Percentiles rank a stretch among this genome's conserved stretches.
phyloP scores from a whole-genome alignment of 2,329 filamentous ascomycete species.

The Trichoderma cornu-damae region DNA sequence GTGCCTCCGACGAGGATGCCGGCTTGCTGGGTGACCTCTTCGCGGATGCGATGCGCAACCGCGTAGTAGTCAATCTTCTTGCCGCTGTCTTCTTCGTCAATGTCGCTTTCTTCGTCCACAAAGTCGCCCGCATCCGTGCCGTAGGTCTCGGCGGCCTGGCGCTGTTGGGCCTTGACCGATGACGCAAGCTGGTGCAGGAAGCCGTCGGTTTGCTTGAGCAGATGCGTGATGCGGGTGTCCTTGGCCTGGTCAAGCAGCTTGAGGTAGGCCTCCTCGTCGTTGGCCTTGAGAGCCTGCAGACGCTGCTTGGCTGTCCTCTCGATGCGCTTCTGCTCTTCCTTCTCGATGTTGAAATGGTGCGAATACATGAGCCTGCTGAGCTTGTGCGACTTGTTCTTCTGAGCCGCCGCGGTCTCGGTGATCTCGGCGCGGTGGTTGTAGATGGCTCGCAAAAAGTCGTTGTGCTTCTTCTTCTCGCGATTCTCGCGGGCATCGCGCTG shows the following conservation, averaged over 20 bases:
- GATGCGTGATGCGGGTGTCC: constrained; percentile 96
- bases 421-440: constrained; percentile 77
- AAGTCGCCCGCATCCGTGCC: constrained; percentile 53
- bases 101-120: constrained; percentile 61
- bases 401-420: constrained; percentile 57
- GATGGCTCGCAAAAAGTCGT: constrained; percentile 84
- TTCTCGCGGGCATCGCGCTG: constrained; percentile 93
- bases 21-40: constrained; percentile 81
- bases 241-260: constrained; percentile 97
- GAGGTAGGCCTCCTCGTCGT: constrained; percentile 98
- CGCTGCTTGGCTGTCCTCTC: constrained; percentile 98
- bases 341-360: constrained; percentile 94
- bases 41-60: constrained; percentile 91
- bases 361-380: constrained; percentile 81
- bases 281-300: constrained; percentile 96
- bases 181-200: constrained; percentile 94
- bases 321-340: constrained; percentile 97
- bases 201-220: constrained; percentile 93
- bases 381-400: constrained; percentile 74
- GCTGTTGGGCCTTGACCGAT: constrained; percentile 91
- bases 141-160: constrained; percentile 72
- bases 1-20: constrained; percentile 82
- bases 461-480: constrained; percentile 96
- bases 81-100: constrained; percentile 63
- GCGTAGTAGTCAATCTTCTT: constrained; percentile 98